Evolutionary conservation across 768 basidiomycete genomes (phyloP), one percentile per base, ranked within the genome.

Genomic region (Lyophyllum semitale): DNA sequence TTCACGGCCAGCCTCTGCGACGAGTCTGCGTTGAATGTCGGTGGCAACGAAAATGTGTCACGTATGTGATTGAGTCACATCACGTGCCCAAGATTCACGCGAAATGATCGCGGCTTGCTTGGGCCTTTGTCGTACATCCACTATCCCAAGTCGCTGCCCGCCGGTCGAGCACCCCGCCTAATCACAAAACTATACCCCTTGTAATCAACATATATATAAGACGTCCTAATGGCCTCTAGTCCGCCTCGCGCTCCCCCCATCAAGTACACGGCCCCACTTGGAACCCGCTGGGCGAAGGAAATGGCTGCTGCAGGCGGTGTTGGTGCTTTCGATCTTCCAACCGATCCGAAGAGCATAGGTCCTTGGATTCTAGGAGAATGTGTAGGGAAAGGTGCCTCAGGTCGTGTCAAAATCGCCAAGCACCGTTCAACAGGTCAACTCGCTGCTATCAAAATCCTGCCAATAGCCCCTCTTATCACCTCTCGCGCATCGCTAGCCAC

Each of bases 401-500:
- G 95, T 66, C 91, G 93, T 52, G 95, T 98, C 67, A 93, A 94
- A 73, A 90, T 98, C 60, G 96, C 93, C 20, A 87, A 85, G 61
- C 95, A 98, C 68, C 81, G 82, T 20, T 78, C 80, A 33, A 95
- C 95, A 8, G 90, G 91, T 12, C 88, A 95, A 68, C 89, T 95
- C 67, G 95, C 96, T 48, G 96, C 96, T 7, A 86, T 97, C 70
- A 98, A 98, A 76, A 97, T 98, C 55, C 85, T 98, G 25, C 93
- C 95, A 9, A 78, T 93, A 26, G 87, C 89, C 50, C 85, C 91
- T 18, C 76, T 93, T 30, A 79, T 89, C 62, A 84, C 79, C 66
- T 90, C 91, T 33, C 83, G 91, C 43, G 80, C 80, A 18, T 87
- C 88, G 53, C 69, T 87, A 58, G 81, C 81, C 6, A 83, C 84